Base-by-base conservation (phyloP, 2,329 filamentous ascomycete species). In the Chrysoporthe cubensis region DNA sequence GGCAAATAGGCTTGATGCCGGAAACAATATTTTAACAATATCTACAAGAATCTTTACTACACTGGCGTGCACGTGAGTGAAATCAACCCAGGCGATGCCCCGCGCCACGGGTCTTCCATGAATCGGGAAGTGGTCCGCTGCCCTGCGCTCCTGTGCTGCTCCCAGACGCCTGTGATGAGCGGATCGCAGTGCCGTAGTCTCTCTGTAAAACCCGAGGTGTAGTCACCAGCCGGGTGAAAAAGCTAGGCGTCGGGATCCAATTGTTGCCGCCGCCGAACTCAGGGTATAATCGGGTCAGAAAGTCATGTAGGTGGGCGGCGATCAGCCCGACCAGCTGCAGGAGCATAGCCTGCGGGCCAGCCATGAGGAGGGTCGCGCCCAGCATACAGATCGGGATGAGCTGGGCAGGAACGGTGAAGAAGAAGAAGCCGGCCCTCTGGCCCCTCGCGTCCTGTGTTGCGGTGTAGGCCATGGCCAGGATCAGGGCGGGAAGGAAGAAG, bases 291-390 rank as follows among this genome's bases (percentile, higher is more conserved):
- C 92, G 87, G 2, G 92, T 93, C 62, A 97, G 79, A 76, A 98
- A 99, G 77, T 98, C 92, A 79, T 93, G 97, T 26, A 96, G 75
- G 77, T 99, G 96, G 4, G 94, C 94, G 14, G 94, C 92, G 56
- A 97, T 71, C 13, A 99, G 84, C n/a, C 96, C 96, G 44, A 88
- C 92, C 4, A 88, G 78, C 75, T 96, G 89, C 4, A 89, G 74
- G 66, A 91, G 76, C 13, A 91, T 85, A 21, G 80, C 72, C 46
- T 84, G 83, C 13, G 90, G 90, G 5, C 80, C 83, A 0, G 74
- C 76, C 76, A 91, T 87, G 64, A 98, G 81, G 32, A 97, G 84
- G 13, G 90, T 91, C 74, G 93, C 81, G 18, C 89, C 78, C 57
- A 98, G 86, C 85, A 97, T 91, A 71, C 90, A 90, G 76, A 90